A percentile compares a stretch with the other conserved stretches of the same genome.
phyloP scores from a whole-genome alignment of 495 filamentous ascomycete species.

The Aspergillus kassunensis region DNA sequence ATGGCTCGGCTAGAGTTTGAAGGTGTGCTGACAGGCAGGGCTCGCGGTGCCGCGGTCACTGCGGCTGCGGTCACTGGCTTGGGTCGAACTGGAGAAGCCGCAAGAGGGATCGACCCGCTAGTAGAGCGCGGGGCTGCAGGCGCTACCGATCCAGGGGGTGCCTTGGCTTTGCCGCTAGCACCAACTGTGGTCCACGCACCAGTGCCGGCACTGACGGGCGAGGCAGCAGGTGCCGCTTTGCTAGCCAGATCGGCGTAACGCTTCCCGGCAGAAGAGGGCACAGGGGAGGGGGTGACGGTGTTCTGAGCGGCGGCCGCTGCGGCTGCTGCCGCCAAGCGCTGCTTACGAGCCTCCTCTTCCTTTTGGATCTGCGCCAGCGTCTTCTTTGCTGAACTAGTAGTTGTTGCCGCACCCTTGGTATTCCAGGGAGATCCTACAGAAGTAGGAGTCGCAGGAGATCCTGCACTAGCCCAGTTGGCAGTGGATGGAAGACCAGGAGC shows the following conservation, averaged over 20 bases:
- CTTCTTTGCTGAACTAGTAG: slow-evolving; percentile 62
- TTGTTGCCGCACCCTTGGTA: slow-evolving; percentile 51
- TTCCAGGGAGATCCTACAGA: slow-evolving; percentile 59
- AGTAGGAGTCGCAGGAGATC: slow-evolving; percentile 58
- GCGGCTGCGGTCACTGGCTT: slow-evolving; percentile 34
- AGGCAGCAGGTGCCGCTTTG: slow-evolving; percentile 55
- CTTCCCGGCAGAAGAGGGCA: slow-evolving; percentile 62
- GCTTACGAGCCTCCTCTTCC: slow-evolving; percentile 90
- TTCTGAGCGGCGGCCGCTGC: slow-evolving; percentile 37
- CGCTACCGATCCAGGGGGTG: slow-evolving; percentile 55
- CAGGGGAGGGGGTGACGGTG: slow-evolving; percentile 44
- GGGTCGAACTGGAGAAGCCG: slow-evolving; percentile 34
- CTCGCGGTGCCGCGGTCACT: slow-evolving; percentile 26
- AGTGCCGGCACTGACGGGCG: slow-evolving; percentile 30
- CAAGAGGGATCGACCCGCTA: slow-evolving; percentile 44
- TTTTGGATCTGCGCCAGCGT: slow-evolving; percentile 94
- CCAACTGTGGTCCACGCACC: slow-evolving; percentile 95
- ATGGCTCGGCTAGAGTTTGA: slow-evolving; percentile 55
- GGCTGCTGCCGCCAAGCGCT: slow-evolving; percentile 53
- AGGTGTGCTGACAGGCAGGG: slow-evolving; percentile 33
- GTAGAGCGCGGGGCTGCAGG: slow-evolving; percentile 54
- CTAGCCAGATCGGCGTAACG: slow-evolving; percentile 93
- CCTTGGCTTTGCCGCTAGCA: slow-evolving; percentile 87
- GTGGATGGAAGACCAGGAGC: slow-evolving; percentile 78
- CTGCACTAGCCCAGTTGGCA: slow-evolving; percentile 82